Conservation (phyloP, 106 monocot species). For the Acanthochlamys bracteata region DNA sequence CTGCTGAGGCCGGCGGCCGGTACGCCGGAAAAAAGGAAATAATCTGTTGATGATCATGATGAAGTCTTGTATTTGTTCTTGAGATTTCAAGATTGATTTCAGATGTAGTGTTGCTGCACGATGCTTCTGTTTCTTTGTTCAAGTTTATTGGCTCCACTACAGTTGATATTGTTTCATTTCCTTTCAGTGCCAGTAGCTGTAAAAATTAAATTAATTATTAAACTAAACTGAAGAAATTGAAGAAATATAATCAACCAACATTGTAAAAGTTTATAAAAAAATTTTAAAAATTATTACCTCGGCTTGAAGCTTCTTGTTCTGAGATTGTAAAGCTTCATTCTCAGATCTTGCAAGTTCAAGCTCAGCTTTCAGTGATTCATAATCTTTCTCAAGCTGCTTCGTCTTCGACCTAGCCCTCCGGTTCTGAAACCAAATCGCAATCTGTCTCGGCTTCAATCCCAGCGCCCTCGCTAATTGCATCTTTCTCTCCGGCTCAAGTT, state of each 20-base stretch:
- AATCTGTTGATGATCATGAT: constrained; percentile 24
- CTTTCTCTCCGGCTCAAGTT: constrained; percentile 88
- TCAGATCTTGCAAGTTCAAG: constrained; percentile 57
- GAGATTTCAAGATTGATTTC: constrained; percentile 64
- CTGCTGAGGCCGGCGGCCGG: constrained; percentile 24
- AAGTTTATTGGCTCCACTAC: constrained; percentile 72
- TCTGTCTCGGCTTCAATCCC: constrained; percentile 72
- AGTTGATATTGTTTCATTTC: constrained; percentile 21
- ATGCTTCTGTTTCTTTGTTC: constrained; percentile 84
- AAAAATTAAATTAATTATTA: constrained; percentile 8
- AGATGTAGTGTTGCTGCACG: constrained; percentile 89
- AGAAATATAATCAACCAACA: no score
- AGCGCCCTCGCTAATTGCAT: constrained; percentile 66
- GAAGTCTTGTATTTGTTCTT: constrained; percentile 17
- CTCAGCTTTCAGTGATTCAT: constrained; percentile 64
- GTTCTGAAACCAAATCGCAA: constrained; percentile 97
- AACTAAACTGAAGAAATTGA: no score
- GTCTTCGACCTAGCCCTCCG: constrained; percentile 91
- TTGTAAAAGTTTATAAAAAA: no score
- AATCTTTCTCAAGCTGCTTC: constrained; percentile 81
- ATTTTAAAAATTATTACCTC: constrained; percentile 39
- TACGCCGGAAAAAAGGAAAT: constrained; percentile 51
- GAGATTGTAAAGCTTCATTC: constrained; percentile 55
- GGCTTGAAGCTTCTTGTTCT: constrained; percentile 79
- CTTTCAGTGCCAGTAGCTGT: constrained; percentile 70